Evolutionary conservation across 1,139 yeast species (phyloP), one percentile per base, ranked within the genome.

Genomic region (Geotrichum australiense): DNA sequence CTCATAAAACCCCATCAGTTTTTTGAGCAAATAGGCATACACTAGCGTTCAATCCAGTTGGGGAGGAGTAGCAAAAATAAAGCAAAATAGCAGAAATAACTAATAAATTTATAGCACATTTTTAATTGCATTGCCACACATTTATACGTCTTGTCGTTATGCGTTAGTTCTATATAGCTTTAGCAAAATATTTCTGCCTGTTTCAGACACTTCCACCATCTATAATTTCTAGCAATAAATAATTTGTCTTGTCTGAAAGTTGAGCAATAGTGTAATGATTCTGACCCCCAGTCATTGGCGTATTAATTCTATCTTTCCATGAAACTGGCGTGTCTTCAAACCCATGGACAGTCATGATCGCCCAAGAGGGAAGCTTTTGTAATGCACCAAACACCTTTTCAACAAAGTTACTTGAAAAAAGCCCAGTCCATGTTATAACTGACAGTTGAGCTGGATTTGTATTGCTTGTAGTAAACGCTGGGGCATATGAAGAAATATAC

Each of bases 271-370:
- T 39, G 39, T 53, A 55, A 23, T 53, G 47, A 32, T 53, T 50
- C 22, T 53, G 58, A 2, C 62, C 63, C 8, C 50, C 50, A 5
- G 45, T 16, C 38, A 43, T 33, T 22, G 49, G 10, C 6, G 47
- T 41, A 37, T 55, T 60, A 37, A 55, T 55, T 23, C 47, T 48
- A n/a, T 45, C 34, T n/a, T 43, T 47, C 63, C 62, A 61, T 1
- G 61, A 55, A 1, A 53, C 46, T 0, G 66, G 65, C 6, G 55
- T 35, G 32, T 58, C 54, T 21, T 48, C 53, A n/a, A 51, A 50
- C 5, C 65, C 65, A 22, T 45, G 44, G 4, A 52, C 61, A 7
- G 47, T 48, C 3, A 61, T 40, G 2, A 53, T 49, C 32, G 50
- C 51, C 56, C 56, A 53, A 6, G 43, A 30, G 5, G 21, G 20